phyloP scores from a whole-genome alignment of 1,284 basidiomycete species.

The Rhodotorula sp. region DNA sequence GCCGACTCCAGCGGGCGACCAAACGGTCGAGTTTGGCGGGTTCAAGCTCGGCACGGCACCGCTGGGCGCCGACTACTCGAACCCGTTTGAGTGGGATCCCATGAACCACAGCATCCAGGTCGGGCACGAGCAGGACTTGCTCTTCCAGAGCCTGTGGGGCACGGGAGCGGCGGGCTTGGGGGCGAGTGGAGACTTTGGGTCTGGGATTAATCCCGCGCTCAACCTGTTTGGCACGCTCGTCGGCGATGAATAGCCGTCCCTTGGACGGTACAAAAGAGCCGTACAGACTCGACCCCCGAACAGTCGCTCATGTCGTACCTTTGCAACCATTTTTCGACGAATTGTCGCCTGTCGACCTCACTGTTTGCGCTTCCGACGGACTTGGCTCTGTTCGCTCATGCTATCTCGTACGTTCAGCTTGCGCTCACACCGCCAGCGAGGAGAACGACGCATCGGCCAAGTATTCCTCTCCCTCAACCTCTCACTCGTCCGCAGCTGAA shows the following conservation, averaged over 20 bases:
- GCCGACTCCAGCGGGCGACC: background rate
- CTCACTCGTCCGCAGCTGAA: background rate
- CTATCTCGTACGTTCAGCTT: background rate
- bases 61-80: slow-evolving; percentile 1
- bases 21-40: slow-evolving; percentile 8
- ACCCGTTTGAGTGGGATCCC: slow-evolving; percentile 37
- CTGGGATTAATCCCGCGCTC: slow-evolving; percentile 20
- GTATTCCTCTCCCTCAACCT: too few relatives aligned
- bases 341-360: too few relatives aligned
- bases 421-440: background rate
- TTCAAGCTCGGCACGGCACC: slow-evolving; percentile 15
- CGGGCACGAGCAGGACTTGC: slow-evolving; percentile 37
- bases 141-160: slow-evolving; percentile 38
- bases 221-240: slow-evolving; percentile 36
- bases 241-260: slow-evolving; percentile 23
- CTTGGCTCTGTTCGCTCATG: too few relatives aligned
- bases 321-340: background rate
- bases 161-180: slow-evolving; percentile 14
- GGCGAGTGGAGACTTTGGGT: slow-evolving; percentile 6
- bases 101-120: slow-evolving; percentile 21
- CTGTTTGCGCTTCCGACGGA: too few relatives aligned
- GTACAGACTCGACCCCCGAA: too few relatives aligned
- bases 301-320: too few relatives aligned
- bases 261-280: background rate
- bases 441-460: too few relatives aligned